Percentiles rank a stretch among this genome's conserved stretches.
phyloP scores from a whole-genome alignment of 768 basidiomycete species.

The Sporobolomyces pararoseus region DNA sequence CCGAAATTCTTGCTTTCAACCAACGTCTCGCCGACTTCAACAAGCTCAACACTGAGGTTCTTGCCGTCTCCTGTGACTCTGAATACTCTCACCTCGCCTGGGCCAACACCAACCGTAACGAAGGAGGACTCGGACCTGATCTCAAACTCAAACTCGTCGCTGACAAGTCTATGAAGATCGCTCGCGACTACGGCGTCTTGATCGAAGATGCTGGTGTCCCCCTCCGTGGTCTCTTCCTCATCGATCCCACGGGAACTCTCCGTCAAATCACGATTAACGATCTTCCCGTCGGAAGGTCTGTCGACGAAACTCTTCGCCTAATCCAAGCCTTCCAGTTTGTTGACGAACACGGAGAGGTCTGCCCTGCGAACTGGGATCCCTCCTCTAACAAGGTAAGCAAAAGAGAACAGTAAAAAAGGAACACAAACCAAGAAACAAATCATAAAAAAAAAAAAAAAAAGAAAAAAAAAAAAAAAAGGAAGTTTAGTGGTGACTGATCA shows the following conservation, averaged over 20 bases:
- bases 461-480: too few relatives aligned
- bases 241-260: constrained; percentile 75
- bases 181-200: constrained; percentile 80
- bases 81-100: constrained; percentile 52
- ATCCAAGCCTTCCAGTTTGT: constrained; percentile 86
- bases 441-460: too few relatives aligned
- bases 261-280: constrained; percentile 66
- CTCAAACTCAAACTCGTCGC: constrained; percentile 78
- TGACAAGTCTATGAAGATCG: constrained; percentile 71
- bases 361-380: constrained; percentile 80
- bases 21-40: constrained; percentile 74
- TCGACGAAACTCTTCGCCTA: constrained; percentile 85
- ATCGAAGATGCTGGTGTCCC: constrained; percentile 84
- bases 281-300: constrained; percentile 88
- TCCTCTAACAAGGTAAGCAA: background rate
- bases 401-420: background rate
- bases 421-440: too few relatives aligned
- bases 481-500: too few relatives aligned
- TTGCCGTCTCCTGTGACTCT: constrained; percentile 87
- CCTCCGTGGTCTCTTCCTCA: constrained; percentile 79
- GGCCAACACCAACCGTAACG: constrained; percentile 69
- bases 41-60: constrained; percentile 66
- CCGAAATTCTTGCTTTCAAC: constrained; percentile 93
- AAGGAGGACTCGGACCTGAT: constrained; percentile 85
- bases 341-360: constrained; percentile 85